Base-by-base conservation (phyloP, 345 rosid species). In the Camelina hispida region DNA sequence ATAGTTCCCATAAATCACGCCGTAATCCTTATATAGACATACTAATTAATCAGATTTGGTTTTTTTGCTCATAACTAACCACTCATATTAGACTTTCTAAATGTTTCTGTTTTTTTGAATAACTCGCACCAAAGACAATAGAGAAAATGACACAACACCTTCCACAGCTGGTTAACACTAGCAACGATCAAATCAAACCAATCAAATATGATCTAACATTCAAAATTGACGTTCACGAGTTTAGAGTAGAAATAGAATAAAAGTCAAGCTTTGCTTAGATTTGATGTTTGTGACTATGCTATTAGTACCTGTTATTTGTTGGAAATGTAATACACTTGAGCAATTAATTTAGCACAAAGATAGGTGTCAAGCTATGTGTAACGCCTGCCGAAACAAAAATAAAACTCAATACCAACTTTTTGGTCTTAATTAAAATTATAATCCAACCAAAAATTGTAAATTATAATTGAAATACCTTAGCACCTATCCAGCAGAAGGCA, bases 141-240 rank as follows among this genome's bases (percentile, higher is more conserved):
- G 38, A 62, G 79, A 76, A 69, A 62, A 69, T 52, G 75, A 76
- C 79, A 68, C 9, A 43, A 62, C 84, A 82, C 60, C 91, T 83
- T 15, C 80, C 71, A 80, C 97, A 93, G 95, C 98, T 90, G 95
- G 90, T 87, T 83, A 90, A 83, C 93, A 83, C 75, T 55, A 71
- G 47, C 40, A 75, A 86, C 68, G 72, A 74, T 84, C 85, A 82
- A 83, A 87, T 83, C 85, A 68, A 48, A 54, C 16, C 4, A 28
- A 44, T 87, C 87, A 83, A 80, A 76, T 34, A 65, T n/a, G 79
- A 87, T 82, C 83, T 74, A 77, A 61, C 62, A 59, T 51, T 69
- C 37, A 60, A 28, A 61, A 71, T 22, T 50, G 73, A 75, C 69
- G n/a, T 76, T 62, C 48, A 62, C 70, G 43, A 69, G 57, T 62